These are phyloP conservation scores for Trichosanthes cucumerina DNA, from an alignment of 306 rosid genomes.

Conservation along the genomic window DNA sequence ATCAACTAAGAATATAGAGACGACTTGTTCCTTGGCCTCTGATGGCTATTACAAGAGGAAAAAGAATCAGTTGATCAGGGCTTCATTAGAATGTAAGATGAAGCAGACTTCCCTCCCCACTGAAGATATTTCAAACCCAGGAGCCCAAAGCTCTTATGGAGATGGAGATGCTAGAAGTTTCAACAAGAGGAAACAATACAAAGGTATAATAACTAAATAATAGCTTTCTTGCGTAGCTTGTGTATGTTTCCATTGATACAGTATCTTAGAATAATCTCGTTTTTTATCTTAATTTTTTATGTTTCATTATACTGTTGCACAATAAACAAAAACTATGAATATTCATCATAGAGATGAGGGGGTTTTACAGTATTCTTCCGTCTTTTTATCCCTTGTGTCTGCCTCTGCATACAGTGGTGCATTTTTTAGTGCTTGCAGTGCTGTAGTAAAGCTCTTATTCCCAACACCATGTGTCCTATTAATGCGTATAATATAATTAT, in stretches of 20 bases:
- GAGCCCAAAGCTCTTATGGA: slow-evolving; percentile 29
- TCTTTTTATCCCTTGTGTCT: not conserved
- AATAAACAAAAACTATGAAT: not conserved
- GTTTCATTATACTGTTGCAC: not conserved
- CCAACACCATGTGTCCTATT: not conserved
- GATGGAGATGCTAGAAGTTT: slow-evolving; percentile 40
- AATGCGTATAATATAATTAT: not conserved
- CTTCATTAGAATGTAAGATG: slow-evolving; percentile 38
- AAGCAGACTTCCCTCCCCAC: slow-evolving; percentile 31
- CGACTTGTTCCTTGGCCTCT: slow-evolving; percentile 34
- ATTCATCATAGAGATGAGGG: not conserved
- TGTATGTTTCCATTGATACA: not conserved
- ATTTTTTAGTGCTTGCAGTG: not conserved
- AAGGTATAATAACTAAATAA: slow-evolving; percentile 42
- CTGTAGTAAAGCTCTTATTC: not conserved
- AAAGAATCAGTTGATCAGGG: slow-evolving; percentile 73
- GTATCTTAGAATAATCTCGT: slow-evolving; percentile 1
- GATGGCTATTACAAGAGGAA: slow-evolving; percentile 86
- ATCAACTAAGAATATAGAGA: slow-evolving; percentile 31
- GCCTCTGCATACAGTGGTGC: not conserved
- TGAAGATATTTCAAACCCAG: slow-evolving; percentile 30
- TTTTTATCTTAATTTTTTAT: not conserved
- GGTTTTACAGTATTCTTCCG: not conserved
- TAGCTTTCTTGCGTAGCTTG: slow-evolving; percentile 14
- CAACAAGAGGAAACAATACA: slow-evolving; percentile 42